phyloP scores from a whole-genome alignment of 1,139 yeast genomes.

The Wickerhamomyces sp. region DNA sequence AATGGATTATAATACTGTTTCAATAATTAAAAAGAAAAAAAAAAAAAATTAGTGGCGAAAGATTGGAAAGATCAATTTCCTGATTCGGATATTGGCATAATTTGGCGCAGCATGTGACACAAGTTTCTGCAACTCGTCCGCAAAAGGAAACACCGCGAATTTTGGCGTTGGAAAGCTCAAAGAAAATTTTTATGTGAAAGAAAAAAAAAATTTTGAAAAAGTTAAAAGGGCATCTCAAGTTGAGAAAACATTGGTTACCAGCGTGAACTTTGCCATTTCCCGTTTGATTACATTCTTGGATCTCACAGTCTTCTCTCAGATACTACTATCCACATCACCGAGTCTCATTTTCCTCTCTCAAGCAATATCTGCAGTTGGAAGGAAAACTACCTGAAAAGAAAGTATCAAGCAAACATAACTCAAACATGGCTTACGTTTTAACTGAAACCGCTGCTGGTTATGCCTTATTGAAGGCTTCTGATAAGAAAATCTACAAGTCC shows the following conservation, averaged over 20 bases:
- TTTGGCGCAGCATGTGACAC: conserved; percentile 4
- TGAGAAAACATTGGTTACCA: neutral
- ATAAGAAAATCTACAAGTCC: conserved; percentile 93
- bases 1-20: no score
- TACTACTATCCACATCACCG: neutral
- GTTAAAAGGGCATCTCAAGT: neutral
- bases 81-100: conserved; percentile 1
- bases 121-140: neutral
- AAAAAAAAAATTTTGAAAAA: conserved; percentile 2
- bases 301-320: neutral
- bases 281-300: neutral
- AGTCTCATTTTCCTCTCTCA: neutral
- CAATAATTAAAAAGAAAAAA: neutral
- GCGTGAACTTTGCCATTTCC: no score
- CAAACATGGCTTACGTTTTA: conserved; percentile 81
- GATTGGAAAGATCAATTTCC: conserved; percentile 5
- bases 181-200: conserved; percentile 2
- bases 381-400: neutral
- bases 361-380: neutral
- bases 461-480: conserved; percentile 94
- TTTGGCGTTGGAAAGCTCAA: neutral
- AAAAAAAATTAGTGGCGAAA: neutral
- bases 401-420: neutral
- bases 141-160: neutral
- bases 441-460: conserved; percentile 99